Conservation (phyloP, 148 eudicot genomes). For the Tetragonia tetragonoides region DNA sequence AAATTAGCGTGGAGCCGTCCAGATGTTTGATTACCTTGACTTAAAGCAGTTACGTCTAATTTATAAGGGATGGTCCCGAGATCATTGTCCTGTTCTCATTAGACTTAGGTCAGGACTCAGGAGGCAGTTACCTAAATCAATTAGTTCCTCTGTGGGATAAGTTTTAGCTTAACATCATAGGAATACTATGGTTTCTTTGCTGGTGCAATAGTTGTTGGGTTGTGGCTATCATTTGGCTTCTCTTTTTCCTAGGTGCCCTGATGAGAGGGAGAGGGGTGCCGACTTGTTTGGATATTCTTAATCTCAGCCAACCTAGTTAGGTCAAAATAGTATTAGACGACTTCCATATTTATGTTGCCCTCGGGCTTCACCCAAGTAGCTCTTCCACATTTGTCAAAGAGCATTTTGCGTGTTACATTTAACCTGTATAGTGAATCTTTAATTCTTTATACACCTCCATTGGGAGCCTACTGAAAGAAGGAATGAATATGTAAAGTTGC, state of each 20-base stretch:
- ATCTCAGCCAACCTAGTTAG: too few species aligned
- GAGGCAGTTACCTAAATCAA: not conserved
- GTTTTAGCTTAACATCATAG: not conserved
- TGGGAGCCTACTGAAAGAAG: not conserved
- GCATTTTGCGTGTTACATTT: not conserved
- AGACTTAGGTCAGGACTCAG: not conserved
- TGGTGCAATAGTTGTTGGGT: too few species aligned
- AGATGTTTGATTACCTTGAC: not conserved
- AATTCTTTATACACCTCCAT: too few species aligned
- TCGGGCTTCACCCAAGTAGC: not conserved
- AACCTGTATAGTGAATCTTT: not conserved
- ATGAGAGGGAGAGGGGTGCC: too few species aligned
- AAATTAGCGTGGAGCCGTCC: not conserved
- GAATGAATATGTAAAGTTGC: not conserved
- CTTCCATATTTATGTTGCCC: too few species aligned
- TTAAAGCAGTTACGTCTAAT: not conserved
- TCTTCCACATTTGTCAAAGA: not conserved
- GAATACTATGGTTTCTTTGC: too few species aligned
- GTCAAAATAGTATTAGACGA: too few species aligned
- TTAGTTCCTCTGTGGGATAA: not conserved
- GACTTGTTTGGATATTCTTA: too few species aligned
- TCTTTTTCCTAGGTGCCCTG: too few species aligned
- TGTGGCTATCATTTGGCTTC: too few species aligned
- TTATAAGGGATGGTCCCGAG: not conserved
- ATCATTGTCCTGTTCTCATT: not conserved